Evolutionary conservation across 108 stramenopile genomes (phyloP), one percentile per base, ranked within the genome.

Genomic region (Cyclostephanos invisitatus): DNA sequence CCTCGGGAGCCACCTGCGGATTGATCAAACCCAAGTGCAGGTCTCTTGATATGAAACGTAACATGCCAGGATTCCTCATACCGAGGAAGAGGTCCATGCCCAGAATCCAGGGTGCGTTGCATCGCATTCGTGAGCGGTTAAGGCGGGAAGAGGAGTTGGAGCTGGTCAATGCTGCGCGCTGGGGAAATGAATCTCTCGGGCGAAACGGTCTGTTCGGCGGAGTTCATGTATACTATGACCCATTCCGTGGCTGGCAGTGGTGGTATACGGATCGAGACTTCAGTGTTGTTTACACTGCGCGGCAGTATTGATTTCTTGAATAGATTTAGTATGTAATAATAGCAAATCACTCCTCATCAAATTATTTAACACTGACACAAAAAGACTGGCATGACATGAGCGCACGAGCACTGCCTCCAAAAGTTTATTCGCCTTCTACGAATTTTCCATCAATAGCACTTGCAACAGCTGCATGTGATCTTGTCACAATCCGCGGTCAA

Each of bases 151-250:
- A 57, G 50, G 48, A 63, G 54, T 22, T 18, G 22, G 63, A 80
- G 61, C 38, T 80, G 8, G 15, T 21, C 22, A 64, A 63, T 40
- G 79, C 74, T 18, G 54, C 38, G 12, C 74, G 75, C 11, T 81
- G 73, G 81, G 59, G 72, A 15, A 62, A 62, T 59, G 46, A 35
- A 32, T 32, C 42, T 15, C 42, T 75, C 47, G 68, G 68, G 27
- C 28, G 44, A 12, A 55, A 63, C 37, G 47, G 68, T 14, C 5
- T 89, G 44, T 68, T 86, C 35, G 86, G 86, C 42, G 75, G 86
- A 11, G 84, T 89, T 10, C 87, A 94, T 42, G 86, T 87, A 0
- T 91, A 89, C 61, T 92, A 77, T 73, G 93, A 94, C 63, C 87
- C 93, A 50, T 80, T 94, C 64, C 67, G 73, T 55, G 49, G 69